Evolutionary conservation across 495 filamentous ascomycete species (phyloP), one percentile per base, ranked within the genome.

Genomic region (Rusavskia elegans): DNA sequence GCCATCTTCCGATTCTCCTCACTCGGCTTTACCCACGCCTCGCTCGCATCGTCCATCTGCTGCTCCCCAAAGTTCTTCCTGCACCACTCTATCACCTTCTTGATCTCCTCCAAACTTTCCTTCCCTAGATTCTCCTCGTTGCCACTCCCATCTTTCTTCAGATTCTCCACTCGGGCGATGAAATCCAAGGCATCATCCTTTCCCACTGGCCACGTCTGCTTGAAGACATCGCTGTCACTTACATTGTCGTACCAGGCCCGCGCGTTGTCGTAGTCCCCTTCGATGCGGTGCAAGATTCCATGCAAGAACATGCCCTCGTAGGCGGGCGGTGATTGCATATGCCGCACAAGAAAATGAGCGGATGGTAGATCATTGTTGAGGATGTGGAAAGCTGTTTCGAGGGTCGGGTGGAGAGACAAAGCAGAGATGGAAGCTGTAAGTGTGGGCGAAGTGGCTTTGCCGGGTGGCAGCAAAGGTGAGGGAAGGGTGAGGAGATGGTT

Each of bases 261-360:
- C 17, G 70, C 63, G 48, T 73, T 73, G 3, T 62, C 53, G 48
- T 65, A 68, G 48, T 73, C 70, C 21, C 71, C 68, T 60, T 73
- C 72, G 17, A 72, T 61, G 6, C 68, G 59, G 50, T 75, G 67
- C 17, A 75, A 55, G 14, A 75, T 65, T 2, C 61, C 64, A 50
- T 72, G 70, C 16, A 73, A 57, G 40, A 67, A 63, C 71, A 74
- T 74, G 35, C 66, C 69, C 49, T 70, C 72, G 35, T 57, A 57
- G 0, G 69, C 67, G 8, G 69, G 72, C 11, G 62, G 52, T 19
- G 63, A 63, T 57, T 71, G 66, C 71, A 74, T 74, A 53, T 74
- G 64, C 1, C 71, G 63, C 45, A 72, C 57, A 6, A 73, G 64
- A 56, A 74, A 74, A 55, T 74, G 71, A 5, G 71, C 72, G 49